Evolutionary conservation across 345 rosid genomes (phyloP), one percentile per base, ranked within the genome.

Genomic region (Pistacia integerrima): DNA sequence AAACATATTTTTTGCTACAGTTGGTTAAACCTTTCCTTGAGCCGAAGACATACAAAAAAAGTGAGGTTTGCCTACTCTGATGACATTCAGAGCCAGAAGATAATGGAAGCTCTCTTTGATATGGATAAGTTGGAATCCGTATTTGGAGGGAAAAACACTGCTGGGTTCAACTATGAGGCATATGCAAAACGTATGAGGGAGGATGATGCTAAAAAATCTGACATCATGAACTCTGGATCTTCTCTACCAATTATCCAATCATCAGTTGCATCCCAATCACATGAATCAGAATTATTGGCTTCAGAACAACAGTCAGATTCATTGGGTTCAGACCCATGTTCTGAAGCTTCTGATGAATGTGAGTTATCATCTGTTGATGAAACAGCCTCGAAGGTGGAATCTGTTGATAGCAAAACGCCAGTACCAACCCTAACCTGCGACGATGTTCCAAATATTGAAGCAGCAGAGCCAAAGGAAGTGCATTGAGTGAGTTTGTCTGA

Each of bases 11-110:
- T 69, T 76, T 77, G 18, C 55, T 56, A 78, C 84, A 89, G 97
- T 79, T 88, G 79, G 90, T 88, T 79, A 92, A 85, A 74, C 93
- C 97, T 35, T 90, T 89, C 75, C 75, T 92, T 6, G 94, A 92
- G 80, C 79, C 87, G 41, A 89, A 89, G 84, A 92, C 94, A 3
- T 69, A 80, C 83, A 89, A 80, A 80, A n/a, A 89, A 90, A 81
- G 88, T 87, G 84, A 89, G 57, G 44, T 92, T 90, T 13, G 87
- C 85, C 10, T 89, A 91, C 69, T 82, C 88, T 2, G 77, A 84
- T 55, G 88, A 87, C 68, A 82, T 74, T 30, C 52, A 62, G 20
- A 90, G 91, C 87, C 77, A 64, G 75, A 88, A 75, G 77, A 52
- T 85, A 69, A 81, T 90, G 52, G 90, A 88, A 69, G 88, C 87